phyloP scores from a whole-genome alignment of 345 rosid species.

The Murraya paniculata region DNA sequence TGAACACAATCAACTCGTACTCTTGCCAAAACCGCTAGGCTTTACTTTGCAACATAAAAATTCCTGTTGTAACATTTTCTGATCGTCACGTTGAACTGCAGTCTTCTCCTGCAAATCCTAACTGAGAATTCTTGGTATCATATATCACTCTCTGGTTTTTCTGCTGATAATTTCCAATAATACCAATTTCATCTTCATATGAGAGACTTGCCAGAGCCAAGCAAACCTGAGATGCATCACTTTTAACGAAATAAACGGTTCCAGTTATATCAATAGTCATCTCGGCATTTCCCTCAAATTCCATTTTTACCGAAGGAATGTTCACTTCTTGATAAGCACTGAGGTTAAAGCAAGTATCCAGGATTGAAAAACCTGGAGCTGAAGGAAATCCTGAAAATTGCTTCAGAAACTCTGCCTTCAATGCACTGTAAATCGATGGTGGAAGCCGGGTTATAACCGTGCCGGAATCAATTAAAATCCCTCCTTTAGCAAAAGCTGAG shows the following conservation, averaged over 20 bases:
- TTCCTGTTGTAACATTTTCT: neutral
- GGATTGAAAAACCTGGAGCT: slow-evolving; percentile 65
- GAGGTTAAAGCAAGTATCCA: slow-evolving; percentile 86
- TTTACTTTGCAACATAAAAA: neutral
- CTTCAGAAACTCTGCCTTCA: slow-evolving; percentile 66
- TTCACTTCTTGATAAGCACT: slow-evolving; percentile 63
- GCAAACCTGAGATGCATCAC: slow-evolving; percentile 77
- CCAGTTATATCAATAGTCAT: slow-evolving; percentile 66
- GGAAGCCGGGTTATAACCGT: slow-evolving; percentile 80
- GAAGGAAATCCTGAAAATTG: slow-evolving; percentile 67
- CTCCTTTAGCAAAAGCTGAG: slow-evolving; percentile 40
- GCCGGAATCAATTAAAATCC: slow-evolving; percentile 77
- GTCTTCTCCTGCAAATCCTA: slow-evolving; percentile 74
- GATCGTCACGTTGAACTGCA: slow-evolving; percentile 50
- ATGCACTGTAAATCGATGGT: slow-evolving; percentile 65
- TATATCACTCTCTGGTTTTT: slow-evolving; percentile 80
- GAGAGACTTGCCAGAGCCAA: slow-evolving; percentile 83
- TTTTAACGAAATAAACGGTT: slow-evolving; percentile 66
- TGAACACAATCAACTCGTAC: neutral
- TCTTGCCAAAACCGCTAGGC: slow-evolving; percentile 1
- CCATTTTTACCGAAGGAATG: slow-evolving; percentile 57
- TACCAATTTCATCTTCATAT: slow-evolving; percentile 59
- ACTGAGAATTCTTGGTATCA: slow-evolving; percentile 58
- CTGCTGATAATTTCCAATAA: slow-evolving; percentile 86
- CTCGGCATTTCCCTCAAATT: slow-evolving; percentile 56